Conservation (phyloP, 2,329 filamentous ascomycete species). For the Clonostachys solani region DNA sequence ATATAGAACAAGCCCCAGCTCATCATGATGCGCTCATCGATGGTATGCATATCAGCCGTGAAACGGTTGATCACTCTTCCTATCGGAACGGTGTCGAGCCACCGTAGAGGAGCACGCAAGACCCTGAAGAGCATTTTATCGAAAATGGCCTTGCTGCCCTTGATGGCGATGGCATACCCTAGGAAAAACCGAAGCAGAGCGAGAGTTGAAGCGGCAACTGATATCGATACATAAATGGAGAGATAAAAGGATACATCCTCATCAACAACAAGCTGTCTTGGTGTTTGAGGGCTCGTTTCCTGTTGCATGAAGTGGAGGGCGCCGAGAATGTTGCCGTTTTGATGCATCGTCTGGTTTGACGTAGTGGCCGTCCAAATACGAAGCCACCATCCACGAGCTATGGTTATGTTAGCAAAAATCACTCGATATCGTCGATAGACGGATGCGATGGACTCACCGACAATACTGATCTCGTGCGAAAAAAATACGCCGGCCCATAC, state of each 20-base stretch:
- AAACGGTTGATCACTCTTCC: conserved; percentile 76
- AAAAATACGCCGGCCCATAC: conserved; percentile 49
- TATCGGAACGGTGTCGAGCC: conserved; percentile 76
- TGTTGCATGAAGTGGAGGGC: no score
- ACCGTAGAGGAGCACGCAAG: conserved; percentile 70
- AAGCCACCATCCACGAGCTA: conserved; percentile 56
- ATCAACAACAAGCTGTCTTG: conserved; percentile 3
- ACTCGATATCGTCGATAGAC: no score
- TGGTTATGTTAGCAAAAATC: no score
- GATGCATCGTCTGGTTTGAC: neutral
- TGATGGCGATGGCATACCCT: conserved; percentile 60
- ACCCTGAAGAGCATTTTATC: conserved; percentile 62
- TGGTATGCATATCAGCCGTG: conserved; percentile 70
- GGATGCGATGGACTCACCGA: conserved; percentile 26
- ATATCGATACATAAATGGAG: conserved; percentile 60
- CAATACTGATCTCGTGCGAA: conserved; percentile 45
- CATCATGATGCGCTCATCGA: conserved; percentile 64
- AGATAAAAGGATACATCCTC: conserved; percentile 59
- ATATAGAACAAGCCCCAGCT: conserved; percentile 57
- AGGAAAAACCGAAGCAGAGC: conserved; percentile 60
- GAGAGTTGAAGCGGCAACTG: conserved; percentile 50
- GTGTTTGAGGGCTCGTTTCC: conserved; percentile 13
- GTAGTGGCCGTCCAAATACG: conserved; percentile 54
- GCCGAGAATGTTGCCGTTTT: no score
- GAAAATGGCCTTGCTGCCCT: conserved; percentile 66